These are phyloP conservation scores for Colletotrichum musicola DNA, from an alignment of 2,329 filamentous ascomycete genomes.

Conservation along the genomic window DNA sequence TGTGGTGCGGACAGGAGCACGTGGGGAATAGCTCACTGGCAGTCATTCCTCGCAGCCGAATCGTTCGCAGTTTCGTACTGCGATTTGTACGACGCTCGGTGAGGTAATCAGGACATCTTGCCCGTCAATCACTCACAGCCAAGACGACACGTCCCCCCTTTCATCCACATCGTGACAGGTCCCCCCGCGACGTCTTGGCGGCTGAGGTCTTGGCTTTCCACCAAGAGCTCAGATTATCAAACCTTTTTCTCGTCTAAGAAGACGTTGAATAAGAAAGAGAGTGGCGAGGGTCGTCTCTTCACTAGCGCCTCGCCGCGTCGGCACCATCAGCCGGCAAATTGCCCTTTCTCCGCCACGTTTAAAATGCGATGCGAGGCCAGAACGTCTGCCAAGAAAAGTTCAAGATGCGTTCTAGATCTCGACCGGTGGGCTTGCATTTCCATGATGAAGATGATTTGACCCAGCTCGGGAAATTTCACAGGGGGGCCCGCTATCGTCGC, in stretches of 20 bases:
- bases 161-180: neutral
- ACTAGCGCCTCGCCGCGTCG: neutral
- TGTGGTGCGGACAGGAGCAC: neutral
- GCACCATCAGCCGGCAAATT: conserved; percentile 5
- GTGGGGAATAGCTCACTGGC: neutral
- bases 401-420: conserved; percentile 6
- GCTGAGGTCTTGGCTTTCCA: neutral
- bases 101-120: neutral
- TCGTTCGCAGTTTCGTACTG: neutral
- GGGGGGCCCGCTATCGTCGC: no score
- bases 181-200: neutral
- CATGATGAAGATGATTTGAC: no score
- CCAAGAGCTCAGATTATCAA: neutral
- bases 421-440: no score
- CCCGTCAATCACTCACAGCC: neutral
- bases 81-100: neutral
- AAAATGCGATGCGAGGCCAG: neutral
- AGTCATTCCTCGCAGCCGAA: no score
- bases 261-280: no score
- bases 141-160: neutral
- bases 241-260: neutral
- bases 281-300: no score
- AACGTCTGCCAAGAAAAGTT: neutral
- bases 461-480: no score
- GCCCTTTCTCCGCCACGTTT: neutral